phyloP scores from a whole-genome alignment of 495 filamentous ascomycete genomes.

The Poronia punctata region DNA sequence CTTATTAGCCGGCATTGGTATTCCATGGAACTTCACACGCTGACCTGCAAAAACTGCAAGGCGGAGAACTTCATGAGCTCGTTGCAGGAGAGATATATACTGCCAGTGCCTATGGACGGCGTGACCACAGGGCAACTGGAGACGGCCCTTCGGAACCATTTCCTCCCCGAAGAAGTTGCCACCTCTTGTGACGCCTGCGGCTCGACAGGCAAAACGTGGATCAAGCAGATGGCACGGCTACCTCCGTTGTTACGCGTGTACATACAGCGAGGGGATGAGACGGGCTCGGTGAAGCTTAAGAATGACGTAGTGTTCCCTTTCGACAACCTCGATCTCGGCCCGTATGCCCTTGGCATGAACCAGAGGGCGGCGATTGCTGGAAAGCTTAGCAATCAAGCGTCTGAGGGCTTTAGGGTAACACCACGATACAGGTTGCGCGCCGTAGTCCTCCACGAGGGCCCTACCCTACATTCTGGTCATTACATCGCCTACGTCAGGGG shows the following conservation, averaged over 20 bases:
- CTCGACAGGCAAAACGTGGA: background rate
- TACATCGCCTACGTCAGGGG: slow-evolving; percentile 33
- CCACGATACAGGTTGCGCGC: slow-evolving; percentile 34
- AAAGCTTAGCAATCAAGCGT: background rate
- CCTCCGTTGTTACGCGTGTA: slow-evolving; percentile 7
- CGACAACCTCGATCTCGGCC: background rate
- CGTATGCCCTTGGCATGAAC: background rate
- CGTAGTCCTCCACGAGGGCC: slow-evolving; percentile 32
- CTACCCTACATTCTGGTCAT: slow-evolving; percentile 29
- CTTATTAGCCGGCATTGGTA: slow-evolving; percentile 35
- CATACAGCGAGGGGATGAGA: background rate
- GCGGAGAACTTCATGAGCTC: slow-evolving; percentile 14
- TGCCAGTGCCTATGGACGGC: background rate
- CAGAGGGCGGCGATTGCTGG: slow-evolving; percentile 8
- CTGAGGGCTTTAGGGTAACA: slow-evolving; percentile 13
- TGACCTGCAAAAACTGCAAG: slow-evolving; percentile 22
- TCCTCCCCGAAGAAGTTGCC: background rate
- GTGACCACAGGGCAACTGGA: background rate
- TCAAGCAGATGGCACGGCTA: background rate
- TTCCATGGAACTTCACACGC: slow-evolving; percentile 23
- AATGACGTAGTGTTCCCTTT: slow-evolving; percentile 1
- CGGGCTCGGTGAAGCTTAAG: background rate
- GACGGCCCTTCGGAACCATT: background rate
- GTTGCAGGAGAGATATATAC: slow-evolving; percentile 1
- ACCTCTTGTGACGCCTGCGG: slow-evolving; percentile 1